phyloP scores from a whole-genome alignment of 2,329 filamentous ascomycete genomes.

The Leptodontidium sp. region DNA sequence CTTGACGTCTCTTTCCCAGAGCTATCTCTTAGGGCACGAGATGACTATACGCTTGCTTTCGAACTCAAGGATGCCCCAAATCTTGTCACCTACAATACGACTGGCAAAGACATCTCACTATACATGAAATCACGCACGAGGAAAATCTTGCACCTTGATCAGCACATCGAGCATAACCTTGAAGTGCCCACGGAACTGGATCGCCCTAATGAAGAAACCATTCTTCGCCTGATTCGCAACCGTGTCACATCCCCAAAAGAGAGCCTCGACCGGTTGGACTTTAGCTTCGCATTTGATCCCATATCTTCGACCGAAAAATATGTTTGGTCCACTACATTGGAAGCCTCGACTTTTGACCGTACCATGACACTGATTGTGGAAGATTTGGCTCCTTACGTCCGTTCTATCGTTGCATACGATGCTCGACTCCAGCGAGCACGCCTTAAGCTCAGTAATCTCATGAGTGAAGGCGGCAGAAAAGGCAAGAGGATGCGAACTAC shows the following conservation, averaged over 20 bases:
- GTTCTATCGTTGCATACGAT: conserved; percentile 83
- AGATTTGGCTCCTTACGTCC: conserved; percentile 91
- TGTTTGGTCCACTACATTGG: conserved; percentile 54
- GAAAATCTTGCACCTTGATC: conserved; percentile 42
- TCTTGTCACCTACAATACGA: conserved; percentile 32
- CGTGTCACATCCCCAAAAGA: conserved; percentile 25
- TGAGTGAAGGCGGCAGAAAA: conserved; percentile 65
- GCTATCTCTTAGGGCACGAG: conserved; percentile 56
- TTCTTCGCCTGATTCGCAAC: conserved; percentile 39
- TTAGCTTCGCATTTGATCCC: conserved; percentile 67
- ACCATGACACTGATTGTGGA: conserved; percentile 69
- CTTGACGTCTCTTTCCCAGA: conserved; percentile 41
- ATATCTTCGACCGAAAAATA: conserved; percentile 61
- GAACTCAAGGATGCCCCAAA: conserved; percentile 60
- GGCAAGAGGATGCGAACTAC: conserved; percentile 73
- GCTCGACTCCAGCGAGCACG: conserved; percentile 73
- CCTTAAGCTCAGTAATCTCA: conserved; percentile 65
- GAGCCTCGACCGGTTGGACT: conserved; percentile 57
- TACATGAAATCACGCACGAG: conserved; percentile 43
- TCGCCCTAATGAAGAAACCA: conserved; percentile 35
- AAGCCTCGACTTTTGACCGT: conserved; percentile 80
- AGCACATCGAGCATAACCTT: conserved; percentile 35
- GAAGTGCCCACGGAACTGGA: conserved; percentile 39
- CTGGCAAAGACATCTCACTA: conserved; percentile 39
- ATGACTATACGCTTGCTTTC: conserved; percentile 62